These are phyloP conservation scores for Spongospora subterranea DNA, from an alignment of 208 protist genomes.

Conservation along the genomic window DNA sequence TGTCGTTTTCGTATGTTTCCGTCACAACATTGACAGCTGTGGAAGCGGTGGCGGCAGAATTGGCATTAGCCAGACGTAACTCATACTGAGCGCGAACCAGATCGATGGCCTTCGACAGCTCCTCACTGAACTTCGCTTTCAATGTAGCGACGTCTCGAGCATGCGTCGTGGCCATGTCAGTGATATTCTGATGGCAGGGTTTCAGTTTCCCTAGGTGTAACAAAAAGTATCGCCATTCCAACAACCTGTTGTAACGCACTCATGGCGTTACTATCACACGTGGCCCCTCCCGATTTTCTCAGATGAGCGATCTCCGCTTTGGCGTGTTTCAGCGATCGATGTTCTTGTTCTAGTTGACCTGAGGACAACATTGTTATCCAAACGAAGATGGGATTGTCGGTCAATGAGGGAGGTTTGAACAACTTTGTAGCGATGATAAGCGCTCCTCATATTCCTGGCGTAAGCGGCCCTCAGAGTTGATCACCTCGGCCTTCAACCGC, in stretches of 20 bases:
- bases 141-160: background rate
- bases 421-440: background rate
- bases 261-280: background rate
- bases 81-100: background rate
- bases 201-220: background rate
- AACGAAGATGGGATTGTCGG: background rate
- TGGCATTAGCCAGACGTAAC: background rate
- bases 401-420: too few relatives aligned
- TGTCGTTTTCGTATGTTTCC: background rate
- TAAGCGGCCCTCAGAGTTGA: background rate
- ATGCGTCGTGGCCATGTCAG: background rate
- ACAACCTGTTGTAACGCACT: background rate
- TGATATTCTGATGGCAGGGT: background rate
- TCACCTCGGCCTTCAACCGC: background rate
- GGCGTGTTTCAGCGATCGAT: background rate
- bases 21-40: background rate
- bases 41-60: too few relatives aligned
- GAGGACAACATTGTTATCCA: background rate
- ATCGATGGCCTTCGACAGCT: background rate
- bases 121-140: background rate
- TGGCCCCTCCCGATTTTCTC: background rate
- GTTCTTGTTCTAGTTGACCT: background rate
- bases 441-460: background rate
- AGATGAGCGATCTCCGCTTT: background rate
- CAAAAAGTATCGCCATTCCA: background rate